Percentiles rank a stretch among this genome's conserved stretches.
Conservation (phyloP, 192 early-diverging fungal genomes). For the Hyaloraphidium curvatum region DNA sequence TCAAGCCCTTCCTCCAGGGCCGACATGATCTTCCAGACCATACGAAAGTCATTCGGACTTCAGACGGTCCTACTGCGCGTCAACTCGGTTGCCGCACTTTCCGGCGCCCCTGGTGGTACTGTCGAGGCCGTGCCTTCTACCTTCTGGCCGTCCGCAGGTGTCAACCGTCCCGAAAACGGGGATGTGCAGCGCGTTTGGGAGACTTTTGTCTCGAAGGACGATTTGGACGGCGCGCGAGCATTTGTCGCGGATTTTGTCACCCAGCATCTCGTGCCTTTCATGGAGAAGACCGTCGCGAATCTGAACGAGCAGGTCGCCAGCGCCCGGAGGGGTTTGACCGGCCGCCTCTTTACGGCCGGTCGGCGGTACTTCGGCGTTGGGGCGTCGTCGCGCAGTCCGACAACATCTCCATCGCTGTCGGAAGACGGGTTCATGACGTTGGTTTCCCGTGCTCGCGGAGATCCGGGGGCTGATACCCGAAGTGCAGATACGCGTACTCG, state of each 20-base stretch:
- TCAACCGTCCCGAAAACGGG: no score
- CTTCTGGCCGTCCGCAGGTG: neutral
- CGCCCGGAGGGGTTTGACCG: slow-evolving; percentile 69
- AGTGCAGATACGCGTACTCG: slow-evolving; percentile 34
- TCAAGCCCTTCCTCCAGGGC: slow-evolving; percentile 21
- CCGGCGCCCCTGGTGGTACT: neutral
- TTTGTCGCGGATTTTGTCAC: slow-evolving; percentile 39
- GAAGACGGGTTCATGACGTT: slow-evolving; percentile 11
- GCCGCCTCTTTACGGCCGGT: slow-evolving; percentile 65
- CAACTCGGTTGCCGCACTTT: slow-evolving; percentile 26
- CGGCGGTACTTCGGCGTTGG: no score
- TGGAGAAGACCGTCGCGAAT: slow-evolving; percentile 68
- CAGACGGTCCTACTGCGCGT: slow-evolving; percentile 36
- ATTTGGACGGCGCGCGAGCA: slow-evolving; percentile 20
- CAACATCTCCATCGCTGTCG: no score
- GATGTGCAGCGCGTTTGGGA: neutral
- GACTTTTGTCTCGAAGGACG: slow-evolving; percentile 1
- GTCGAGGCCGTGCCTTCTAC: neutral
- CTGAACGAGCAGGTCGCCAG: slow-evolving; percentile 83
- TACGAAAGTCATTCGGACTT: slow-evolving; percentile 45
- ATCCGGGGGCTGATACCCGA: neutral
- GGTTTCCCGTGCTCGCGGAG: neutral
- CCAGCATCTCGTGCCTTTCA: slow-evolving; percentile 63
- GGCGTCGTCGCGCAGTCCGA: no score
- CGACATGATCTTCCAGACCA: slow-evolving; percentile 30